phyloP scores from a whole-genome alignment of 1,284 basidiomycete genomes.

The Psilocybe mexicana region DNA sequence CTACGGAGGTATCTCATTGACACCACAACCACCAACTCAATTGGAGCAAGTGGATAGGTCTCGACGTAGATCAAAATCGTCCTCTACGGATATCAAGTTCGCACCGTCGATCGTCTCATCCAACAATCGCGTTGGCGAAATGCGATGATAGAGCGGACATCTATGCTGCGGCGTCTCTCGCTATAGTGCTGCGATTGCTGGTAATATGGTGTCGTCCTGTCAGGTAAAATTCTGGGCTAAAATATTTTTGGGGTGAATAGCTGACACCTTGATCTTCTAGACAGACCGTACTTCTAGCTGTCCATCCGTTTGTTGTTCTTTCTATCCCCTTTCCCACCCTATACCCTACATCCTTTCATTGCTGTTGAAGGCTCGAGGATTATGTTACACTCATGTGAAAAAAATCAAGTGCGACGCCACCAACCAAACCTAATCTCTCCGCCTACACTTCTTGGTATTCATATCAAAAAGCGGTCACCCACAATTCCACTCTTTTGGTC shows the following conservation, averaged over 20 bases:
- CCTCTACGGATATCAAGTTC: slow-evolving; percentile 14
- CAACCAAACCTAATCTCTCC: no score
- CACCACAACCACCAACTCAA: not conserved
- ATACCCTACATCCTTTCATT: no score
- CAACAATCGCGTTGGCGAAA: not conserved
- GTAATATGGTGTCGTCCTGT: not conserved
- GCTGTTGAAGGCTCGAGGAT: no score
- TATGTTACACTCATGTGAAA: no score
- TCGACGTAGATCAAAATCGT: slow-evolving; percentile 1
- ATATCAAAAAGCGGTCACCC: no score
- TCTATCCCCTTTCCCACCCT: no score
- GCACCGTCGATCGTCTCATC: not conserved
- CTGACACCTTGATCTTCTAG: no score
- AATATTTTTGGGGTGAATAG: not conserved
- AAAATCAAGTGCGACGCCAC: no score
- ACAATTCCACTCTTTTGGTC: no score
- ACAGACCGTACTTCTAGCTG: no score
- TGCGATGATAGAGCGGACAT: not conserved
- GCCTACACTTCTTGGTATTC: no score
- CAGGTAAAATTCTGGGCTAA: not conserved
- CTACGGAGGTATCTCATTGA: not conserved
- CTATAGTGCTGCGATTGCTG: not conserved
- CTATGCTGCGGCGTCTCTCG: not conserved
- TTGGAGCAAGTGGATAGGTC: not conserved
- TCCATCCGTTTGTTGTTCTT: no score